phyloP scores from a whole-genome alignment of 2,329 filamentous ascomycete species.

The Beauveria sp. region DNA sequence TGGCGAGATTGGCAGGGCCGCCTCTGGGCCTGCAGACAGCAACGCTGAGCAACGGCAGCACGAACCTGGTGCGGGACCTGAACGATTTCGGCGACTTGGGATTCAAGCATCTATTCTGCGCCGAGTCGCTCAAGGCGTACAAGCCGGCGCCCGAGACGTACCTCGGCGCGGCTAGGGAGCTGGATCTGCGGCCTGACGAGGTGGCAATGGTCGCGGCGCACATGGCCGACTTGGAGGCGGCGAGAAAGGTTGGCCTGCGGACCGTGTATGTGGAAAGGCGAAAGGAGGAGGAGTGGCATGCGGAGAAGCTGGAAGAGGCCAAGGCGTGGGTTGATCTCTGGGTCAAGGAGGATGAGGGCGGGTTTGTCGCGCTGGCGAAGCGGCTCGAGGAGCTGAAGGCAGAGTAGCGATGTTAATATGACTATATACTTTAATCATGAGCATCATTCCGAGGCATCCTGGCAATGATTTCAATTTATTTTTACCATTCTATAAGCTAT shows the following conservation, averaged over 20 bases:
- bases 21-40: constrained; percentile 40
- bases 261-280: constrained; percentile 68
- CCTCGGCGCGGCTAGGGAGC: constrained; percentile 52
- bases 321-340: constrained; percentile 36
- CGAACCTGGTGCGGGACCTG: constrained; percentile 58
- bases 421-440: no score
- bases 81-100: constrained; percentile 47
- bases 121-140: constrained; percentile 65
- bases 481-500: no score
- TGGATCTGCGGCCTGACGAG: constrained; percentile 50
- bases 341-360: constrained; percentile 25
- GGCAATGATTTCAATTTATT: no score
- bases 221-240: constrained; percentile 59
- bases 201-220: constrained; percentile 76
- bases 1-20: constrained; percentile 41
- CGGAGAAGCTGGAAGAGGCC: constrained; percentile 42
- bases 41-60: constrained; percentile 70
- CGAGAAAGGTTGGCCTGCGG: constrained; percentile 54
- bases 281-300: constrained; percentile 54
- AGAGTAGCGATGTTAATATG: background rate
- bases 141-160: constrained; percentile 66
- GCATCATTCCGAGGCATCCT: no score
- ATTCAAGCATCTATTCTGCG: constrained; percentile 56
- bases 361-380: constrained; percentile 23
- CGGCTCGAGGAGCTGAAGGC: constrained; percentile 18